A percentile compares a stretch with the other conserved stretches of the same genome.
phyloP scores from a whole-genome alignment of 2,329 filamentous ascomycete genomes.

The Knoxdaviesia proteae region DNA sequence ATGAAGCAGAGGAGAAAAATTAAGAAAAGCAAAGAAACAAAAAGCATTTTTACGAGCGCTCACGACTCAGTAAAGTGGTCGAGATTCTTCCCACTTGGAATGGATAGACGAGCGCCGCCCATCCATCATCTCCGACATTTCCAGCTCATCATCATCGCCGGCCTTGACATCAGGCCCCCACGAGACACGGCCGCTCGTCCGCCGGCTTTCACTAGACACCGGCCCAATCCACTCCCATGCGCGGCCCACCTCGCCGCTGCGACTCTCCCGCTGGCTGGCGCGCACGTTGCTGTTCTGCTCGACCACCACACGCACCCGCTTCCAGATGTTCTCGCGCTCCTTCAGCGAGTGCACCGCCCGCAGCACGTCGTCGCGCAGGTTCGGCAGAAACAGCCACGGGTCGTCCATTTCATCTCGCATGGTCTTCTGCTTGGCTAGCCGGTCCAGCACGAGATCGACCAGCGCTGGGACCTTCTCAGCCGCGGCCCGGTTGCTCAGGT shows the following conservation, averaged over 20 bases:
- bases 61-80: slow-evolving; percentile 18
- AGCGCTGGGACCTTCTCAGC: slow-evolving; percentile 60
- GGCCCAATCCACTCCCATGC: slow-evolving; percentile 54
- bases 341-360: slow-evolving; percentile 57
- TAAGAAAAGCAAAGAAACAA: neutral
- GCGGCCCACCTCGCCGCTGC: slow-evolving; percentile 42
- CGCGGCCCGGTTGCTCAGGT: slow-evolving; percentile 41
- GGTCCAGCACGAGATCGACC: slow-evolving; percentile 66
- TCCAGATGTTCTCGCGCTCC: slow-evolving; percentile 67
- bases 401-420: slow-evolving; percentile 49
- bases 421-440: slow-evolving; percentile 67
- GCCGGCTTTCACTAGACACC: slow-evolving; percentile 23
- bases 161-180: slow-evolving; percentile 18
- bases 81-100: slow-evolving; percentile 19
- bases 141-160: too few species aligned
- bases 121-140: slow-evolving; percentile 10
- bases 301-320: slow-evolving; percentile 61
- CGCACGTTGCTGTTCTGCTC: slow-evolving; percentile 89
- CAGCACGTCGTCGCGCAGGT: slow-evolving; percentile 79
- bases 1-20: slow-evolving; percentile 2
- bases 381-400: slow-evolving; percentile 66
- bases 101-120: slow-evolving; percentile 8
- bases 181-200: slow-evolving; percentile 31
- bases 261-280: slow-evolving; percentile 46
- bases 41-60: neutral